Evolutionary conservation across 768 basidiomycete genomes (phyloP), one percentile per base, ranked within the genome.

Genomic region (Leucogyrophana mollusca): DNA sequence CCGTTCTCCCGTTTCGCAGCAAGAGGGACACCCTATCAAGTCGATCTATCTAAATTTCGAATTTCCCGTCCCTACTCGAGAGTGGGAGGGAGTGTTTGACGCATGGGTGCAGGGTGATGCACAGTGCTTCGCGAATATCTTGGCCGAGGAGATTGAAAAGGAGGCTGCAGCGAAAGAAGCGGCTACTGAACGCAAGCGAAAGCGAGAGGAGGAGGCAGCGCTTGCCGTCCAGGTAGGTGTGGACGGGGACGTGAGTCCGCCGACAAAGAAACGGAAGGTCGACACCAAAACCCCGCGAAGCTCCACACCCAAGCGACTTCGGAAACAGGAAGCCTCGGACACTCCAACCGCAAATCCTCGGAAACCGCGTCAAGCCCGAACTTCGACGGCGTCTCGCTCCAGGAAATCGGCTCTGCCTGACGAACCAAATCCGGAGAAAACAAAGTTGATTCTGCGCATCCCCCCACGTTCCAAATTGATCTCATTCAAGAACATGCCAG

Each of bases 31-130:
- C 18, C 72, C 78, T 4, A 69, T 87, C 39, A 83, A 79, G 60
- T 78, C 86, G 4, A 73, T 94, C 14, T 93, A 90, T 64, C 73
- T 95, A 46, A 95, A 95, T 64, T 67, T 88, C 32, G 91, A 94
- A 51, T 91, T 91, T 61, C 90, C 90, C 1, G 80, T 84, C 8
- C 90, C 90, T 3, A 83, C 83, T 7, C 74, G 86, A 44, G 90
- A 93, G 52, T 94, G 90, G 91, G 87, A 89, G 50, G 87, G 83
- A 7, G 85, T 94, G 3, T 94, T 96, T 54, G 93, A 96, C 65
- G 78, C 80, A 32, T 95, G 91, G 89, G 65, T 93, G 45, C 82
- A 92, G 56, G 91, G 93, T 2, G 92, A 95, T 58, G 85, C 88
- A 2, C 94, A 96, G 62, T 60, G 59, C 13, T 94, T 94, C 65